Base-by-base conservation (phyloP, 75 land plant genomes). In the Isoetes taiwanensis region DNA sequence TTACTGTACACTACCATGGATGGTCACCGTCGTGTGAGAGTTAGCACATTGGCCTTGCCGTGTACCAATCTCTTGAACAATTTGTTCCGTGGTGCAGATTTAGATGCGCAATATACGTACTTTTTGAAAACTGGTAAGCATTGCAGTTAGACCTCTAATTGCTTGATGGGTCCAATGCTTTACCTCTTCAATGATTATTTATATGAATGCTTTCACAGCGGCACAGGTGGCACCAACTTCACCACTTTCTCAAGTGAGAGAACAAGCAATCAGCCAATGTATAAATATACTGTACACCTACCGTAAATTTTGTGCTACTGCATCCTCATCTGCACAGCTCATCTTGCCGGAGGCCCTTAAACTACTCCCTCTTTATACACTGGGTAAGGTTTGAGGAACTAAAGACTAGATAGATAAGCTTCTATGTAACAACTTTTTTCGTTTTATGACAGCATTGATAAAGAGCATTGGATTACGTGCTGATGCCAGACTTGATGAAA, bases 311-410 rank as follows among this genome's bases (percentile, higher is more conserved):
- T 93, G 98, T 70, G 97, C 97, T 12, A 83, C 98, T 14, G 90
- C 81, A 29, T 79, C 95, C 52, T 84, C 98, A 28, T 70, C 98
- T 64, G 98, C 95, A 26, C 98, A 93, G 52, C 90, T 93, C 19
- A 88, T 93, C 58, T 90, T 93, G 42, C 98, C 98, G 12, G 98
- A 93, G 59, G 95, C 83, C 38, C 85, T 93, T 35, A 93, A 93
- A 61, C 83, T 87, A 40, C 59, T 93, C 56, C 98, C 98, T 63
- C 66, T 93, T 2, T 93, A 93, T 56, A 81, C 83, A 11, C 68
- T 87, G 41, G 98, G 98, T 93, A 75, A 59, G 58, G n/a, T n/a
- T n/a, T n/a, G n/a, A n/a, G n/a, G n/a, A n/a, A n/a, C n/a, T n/a
- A n/a, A n/a, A n/a, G n/a, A n/a, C n/a, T n/a, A n/a, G n/a, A n/a